Conservation (phyloP, 495 filamentous ascomycete genomes). For the Ascodesmis nigricans region DNA sequence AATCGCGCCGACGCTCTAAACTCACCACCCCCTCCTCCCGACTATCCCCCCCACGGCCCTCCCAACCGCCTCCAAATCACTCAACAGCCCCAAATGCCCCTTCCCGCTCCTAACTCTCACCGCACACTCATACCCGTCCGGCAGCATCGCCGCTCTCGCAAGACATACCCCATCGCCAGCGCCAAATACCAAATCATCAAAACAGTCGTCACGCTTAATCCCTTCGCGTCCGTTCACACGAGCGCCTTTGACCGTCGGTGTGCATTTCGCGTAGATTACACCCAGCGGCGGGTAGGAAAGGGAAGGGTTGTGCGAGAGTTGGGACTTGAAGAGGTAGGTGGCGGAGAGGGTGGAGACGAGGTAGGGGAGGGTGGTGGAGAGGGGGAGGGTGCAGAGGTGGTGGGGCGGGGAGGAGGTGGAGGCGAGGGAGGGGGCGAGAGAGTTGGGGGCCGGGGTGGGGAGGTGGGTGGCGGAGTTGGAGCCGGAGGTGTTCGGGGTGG, state of each 20-base stretch:
- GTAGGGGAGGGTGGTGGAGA: slow-evolving; percentile 39
- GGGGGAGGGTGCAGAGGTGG: slow-evolving; percentile 28
- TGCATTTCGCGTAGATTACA: slow-evolving; percentile 71
- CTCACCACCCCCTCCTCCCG: slow-evolving; percentile 34
- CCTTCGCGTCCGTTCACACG: slow-evolving; percentile 41
- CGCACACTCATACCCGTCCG: slow-evolving; percentile 50
- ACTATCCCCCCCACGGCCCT: slow-evolving; percentile 45
- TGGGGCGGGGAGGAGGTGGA: slow-evolving; percentile 8
- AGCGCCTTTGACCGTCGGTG: slow-evolving; percentile 65
- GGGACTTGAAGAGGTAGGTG: slow-evolving; percentile 48
- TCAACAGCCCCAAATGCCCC: slow-evolving; percentile 67
- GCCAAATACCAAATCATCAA: slow-evolving; percentile 71
- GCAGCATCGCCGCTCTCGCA: slow-evolving; percentile 67
- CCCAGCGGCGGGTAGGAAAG: slow-evolving; percentile 53
- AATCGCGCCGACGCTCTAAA: no score
- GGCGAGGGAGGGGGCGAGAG: slow-evolving; percentile 26
- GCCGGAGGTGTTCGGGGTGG: slow-evolving; percentile 27
- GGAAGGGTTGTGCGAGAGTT: slow-evolving; percentile 41
- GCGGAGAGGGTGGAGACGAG: slow-evolving; percentile 53
- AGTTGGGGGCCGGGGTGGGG: slow-evolving; percentile 24
- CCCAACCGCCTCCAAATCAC: slow-evolving; percentile 66
- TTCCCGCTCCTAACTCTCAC: slow-evolving; percentile 52
- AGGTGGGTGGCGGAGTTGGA: slow-evolving; percentile 28
- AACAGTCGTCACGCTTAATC: slow-evolving; percentile 56
- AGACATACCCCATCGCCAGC: slow-evolving; percentile 81